phyloP scores from a whole-genome alignment of 441 rosid species.

The Populus hybrid region DNA sequence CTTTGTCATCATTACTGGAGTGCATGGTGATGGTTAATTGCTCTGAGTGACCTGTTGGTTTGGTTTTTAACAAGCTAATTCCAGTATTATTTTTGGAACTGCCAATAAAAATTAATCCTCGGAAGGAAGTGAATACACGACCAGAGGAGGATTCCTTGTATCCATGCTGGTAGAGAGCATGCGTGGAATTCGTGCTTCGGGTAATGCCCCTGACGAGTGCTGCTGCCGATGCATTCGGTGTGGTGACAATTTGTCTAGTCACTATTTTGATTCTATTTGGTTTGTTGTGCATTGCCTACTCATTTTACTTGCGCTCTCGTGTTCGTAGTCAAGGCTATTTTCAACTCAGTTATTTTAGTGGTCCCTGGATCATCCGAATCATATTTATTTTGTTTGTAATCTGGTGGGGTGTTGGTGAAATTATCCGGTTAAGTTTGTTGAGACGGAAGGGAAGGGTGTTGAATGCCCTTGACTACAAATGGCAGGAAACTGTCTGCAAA shows the following conservation, averaged over 20 bases:
- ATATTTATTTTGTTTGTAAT: constrained; percentile 60
- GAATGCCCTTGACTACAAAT: constrained; percentile 53
- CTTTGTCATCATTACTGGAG: background rate
- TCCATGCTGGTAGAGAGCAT: constrained; percentile 99
- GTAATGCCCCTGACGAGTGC: constrained; percentile 98
- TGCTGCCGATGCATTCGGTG: constrained; percentile 98
- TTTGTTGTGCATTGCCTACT: constrained; percentile 73
- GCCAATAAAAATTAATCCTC: constrained; percentile 22
- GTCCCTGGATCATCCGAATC: constrained; percentile 92
- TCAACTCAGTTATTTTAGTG: constrained; percentile 70
- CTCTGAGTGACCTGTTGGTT: constrained; percentile 15
- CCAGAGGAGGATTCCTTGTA: constrained; percentile 46
- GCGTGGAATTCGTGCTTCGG: constrained; percentile 96
- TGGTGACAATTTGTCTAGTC: constrained; percentile 86
- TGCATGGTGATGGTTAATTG: constrained; percentile 12
- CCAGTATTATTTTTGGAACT: constrained; percentile 16
- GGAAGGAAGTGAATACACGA: constrained; percentile 21
- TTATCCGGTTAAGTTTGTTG: constrained; percentile 64
- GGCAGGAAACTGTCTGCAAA: constrained; percentile 93
- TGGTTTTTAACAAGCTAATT: constrained; percentile 18
- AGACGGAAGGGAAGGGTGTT: constrained; percentile 56
- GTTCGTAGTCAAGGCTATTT: constrained; percentile 43
- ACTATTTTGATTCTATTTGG: constrained; percentile 66
- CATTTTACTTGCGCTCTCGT: constrained; percentile 67
- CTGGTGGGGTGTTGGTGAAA: constrained; percentile 94